Evolutionary conservation across 2,329 filamentous ascomycete genomes (phyloP).

Genomic region (Aspergillus sp.): DNA sequence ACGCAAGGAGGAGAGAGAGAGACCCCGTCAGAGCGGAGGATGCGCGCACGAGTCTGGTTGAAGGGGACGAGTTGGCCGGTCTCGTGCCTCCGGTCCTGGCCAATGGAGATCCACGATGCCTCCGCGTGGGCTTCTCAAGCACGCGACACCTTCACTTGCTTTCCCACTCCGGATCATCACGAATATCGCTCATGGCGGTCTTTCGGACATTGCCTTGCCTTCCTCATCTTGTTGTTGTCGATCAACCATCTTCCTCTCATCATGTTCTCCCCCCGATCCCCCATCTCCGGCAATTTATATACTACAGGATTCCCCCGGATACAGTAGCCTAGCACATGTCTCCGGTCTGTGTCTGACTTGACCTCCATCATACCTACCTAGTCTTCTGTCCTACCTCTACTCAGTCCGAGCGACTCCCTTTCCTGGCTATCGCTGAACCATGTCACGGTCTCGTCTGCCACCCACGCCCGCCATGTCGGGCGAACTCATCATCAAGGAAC

Average conservation of each 20-base stretch:
- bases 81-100: conserved; percentile 22
- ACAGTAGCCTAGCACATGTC: not conserved
- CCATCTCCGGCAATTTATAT: not conserved
- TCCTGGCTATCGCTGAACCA: conserved; percentile 10
- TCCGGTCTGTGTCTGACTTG: too few species aligned
- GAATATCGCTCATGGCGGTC: not conserved
- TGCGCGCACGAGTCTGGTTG: not conserved
- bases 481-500: conserved; percentile 37
- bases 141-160: conserved; percentile 33
- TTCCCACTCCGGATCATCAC: conserved; percentile 9
- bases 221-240: too few species aligned
- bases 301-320: not conserved
- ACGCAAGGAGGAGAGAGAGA: too few species aligned
- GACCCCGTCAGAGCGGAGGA: too few species aligned
- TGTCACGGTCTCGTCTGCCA: conserved; percentile 36
- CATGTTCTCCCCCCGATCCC: not conserved
- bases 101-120: conserved; percentile 24
- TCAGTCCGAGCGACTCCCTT: not conserved
- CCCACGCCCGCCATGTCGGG: conserved; percentile 41
- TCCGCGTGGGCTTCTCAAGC: conserved; percentile 34
- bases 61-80: conserved; percentile 12
- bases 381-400: not conserved
- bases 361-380: not conserved
- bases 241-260: too few species aligned
- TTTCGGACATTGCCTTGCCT: too few species aligned